Base-by-base conservation (phyloP, 108 stramenopile genomes). In the Nitzschia putrida region DNA sequence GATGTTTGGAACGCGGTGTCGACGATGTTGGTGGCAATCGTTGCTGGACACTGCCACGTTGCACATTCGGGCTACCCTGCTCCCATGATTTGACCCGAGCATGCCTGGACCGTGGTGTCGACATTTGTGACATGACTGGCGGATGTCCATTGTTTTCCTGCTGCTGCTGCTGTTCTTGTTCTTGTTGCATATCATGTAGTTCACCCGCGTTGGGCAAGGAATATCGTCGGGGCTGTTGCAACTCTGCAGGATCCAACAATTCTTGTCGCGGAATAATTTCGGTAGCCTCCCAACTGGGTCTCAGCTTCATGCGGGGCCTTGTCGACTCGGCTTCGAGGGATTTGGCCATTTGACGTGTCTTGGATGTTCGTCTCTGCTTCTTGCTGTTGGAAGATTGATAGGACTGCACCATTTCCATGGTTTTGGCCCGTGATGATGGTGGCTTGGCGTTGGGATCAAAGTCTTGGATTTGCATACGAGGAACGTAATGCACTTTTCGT, bases 401-500 rank as follows among this genome's bases (percentile, higher is more conserved):
- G 8, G 73, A 54, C 10, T 44, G 25, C 64, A 73, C 44, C 58
- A 10, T 59, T 63, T 21, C 44, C 44, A 23, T 44, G 18, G 20
- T 23, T 44, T 14, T 23, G 5, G 38, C 34, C 24, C 29, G 1
- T 3, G 29, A 4, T 34, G 29, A 34, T 34, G 29, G 51, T 11
- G 69, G 7, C 25, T 40, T 59, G 8, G 34, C 57, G 24, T 68
- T 38, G n/a, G 54, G 54, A 14, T 42, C 22, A 53, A 79, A 79
- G 37, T 64, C 72, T 51, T 68, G 42, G 42, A 81, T 51, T 39
- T 57, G 72, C 73, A 69, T 74, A 39, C 72, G 45, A 34, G 76
- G 76, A 2, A 71, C 56, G 38, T 70, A 71, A 8, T 63, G 61
- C 0, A 39, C 14, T 8, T 45, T 63, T 0, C 61, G 42, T 23